phyloP scores from a whole-genome alignment of 176 grass and related monocot genomes.

The Oryza rufipogon region DNA sequence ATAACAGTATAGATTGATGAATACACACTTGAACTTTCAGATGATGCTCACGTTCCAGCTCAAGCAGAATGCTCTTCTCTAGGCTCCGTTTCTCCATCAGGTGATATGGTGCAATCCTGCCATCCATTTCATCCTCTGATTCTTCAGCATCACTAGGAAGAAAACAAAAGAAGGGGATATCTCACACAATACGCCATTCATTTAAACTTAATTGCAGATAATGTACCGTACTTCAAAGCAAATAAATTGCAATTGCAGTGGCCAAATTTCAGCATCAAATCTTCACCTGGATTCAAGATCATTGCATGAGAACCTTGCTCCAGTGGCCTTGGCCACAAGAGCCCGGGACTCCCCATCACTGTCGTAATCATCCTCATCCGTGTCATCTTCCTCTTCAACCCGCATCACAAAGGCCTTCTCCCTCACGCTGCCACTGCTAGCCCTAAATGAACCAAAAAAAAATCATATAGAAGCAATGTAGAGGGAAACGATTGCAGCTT shows the following conservation, averaged over 20 bases:
- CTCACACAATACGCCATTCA: background rate
- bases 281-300: constrained; percentile 39
- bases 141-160: constrained; percentile 67
- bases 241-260: constrained; percentile 13
- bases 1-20: background rate
- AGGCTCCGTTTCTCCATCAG: constrained; percentile 70
- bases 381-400: constrained; percentile 48
- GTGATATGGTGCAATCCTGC: constrained; percentile 32
- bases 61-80: constrained; percentile 75
- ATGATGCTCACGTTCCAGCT: constrained; percentile 71
- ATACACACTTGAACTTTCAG: constrained; percentile 67
- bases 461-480: background rate
- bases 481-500: background rate
- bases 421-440: background rate
- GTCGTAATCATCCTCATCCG: constrained; percentile 30
- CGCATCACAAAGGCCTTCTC: constrained; percentile 59
- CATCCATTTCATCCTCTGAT: constrained; percentile 47
- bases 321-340: constrained; percentile 28
- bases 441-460: constrained; percentile 34
- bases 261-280: constrained; percentile 20
- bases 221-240: background rate
- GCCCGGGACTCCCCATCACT: background rate
- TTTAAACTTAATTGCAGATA: background rate
- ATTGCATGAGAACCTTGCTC: constrained; percentile 41
- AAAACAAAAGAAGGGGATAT: constrained; percentile 13